These are phyloP conservation scores for Thelonectria olida DNA, from an alignment of 2,329 filamentous ascomycete genomes.

Conservation along the genomic window DNA sequence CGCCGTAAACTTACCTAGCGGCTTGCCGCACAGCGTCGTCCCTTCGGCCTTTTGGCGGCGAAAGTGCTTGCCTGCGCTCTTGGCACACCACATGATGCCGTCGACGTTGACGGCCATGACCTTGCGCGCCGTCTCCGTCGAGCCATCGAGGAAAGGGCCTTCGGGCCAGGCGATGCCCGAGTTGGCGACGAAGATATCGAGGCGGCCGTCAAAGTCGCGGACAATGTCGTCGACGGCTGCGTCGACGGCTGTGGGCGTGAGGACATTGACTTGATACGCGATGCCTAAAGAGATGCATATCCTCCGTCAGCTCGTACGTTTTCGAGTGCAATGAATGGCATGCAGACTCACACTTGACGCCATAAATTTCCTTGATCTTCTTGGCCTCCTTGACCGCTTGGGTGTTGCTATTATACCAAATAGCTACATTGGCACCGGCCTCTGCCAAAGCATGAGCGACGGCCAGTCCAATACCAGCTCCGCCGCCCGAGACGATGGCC, in stretches of 20 bases:
- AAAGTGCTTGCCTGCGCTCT: constrained; percentile 73
- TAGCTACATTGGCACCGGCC: constrained; percentile 72
- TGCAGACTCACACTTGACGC: constrained; percentile 66
- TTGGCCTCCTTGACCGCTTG: constrained; percentile 67
- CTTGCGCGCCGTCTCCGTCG: constrained; percentile 69
- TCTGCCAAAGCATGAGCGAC: constrained; percentile 71
- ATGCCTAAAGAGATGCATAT: constrained; percentile 53
- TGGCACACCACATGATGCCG: constrained; percentile 78
- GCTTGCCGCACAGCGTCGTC: constrained; percentile 45
- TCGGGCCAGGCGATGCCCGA: constrained; percentile 77
- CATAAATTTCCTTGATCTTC: constrained; percentile 68
- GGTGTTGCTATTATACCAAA: constrained; percentile 74
- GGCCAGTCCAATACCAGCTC: constrained; percentile 69
- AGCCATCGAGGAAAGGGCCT: constrained; percentile 71
- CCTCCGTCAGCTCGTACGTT: neutral
- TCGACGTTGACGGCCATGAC: constrained; percentile 77
- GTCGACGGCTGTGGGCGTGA: constrained; percentile 58
- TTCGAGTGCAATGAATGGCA: neutral
- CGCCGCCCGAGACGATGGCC: constrained; percentile 72
- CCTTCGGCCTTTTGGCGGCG: constrained; percentile 72
- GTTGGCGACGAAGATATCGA: constrained; percentile 82
- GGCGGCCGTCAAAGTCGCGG: constrained; percentile 73
- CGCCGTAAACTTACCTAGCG: constrained; percentile 36
- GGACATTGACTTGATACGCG: constrained; percentile 69
- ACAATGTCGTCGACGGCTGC: constrained; percentile 59